Conservation (phyloP, 176 grass and related monocot species). For the maize (Zea mays) region Zm-B73-REFERENCE-NAM-5.0 NC_050105.1:66716001-66716500, state of each 20-base stretch:
- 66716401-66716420: conserved; percentile 6
- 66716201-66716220: background rate
- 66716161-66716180: background rate
- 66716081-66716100: no score
- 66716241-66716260: conserved; percentile 3
- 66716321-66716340: background rate
- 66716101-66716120: no score
- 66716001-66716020: no score
- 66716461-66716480: conserved; percentile 23
- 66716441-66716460: background rate
- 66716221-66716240: background rate
- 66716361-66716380: background rate
- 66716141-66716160: background rate
- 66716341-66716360: conserved; percentile 8
- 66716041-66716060: no score
- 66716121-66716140: background rate
- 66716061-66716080: no score
- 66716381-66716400: conserved; percentile 18
- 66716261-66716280: conserved; percentile 18
- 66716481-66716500: conserved; percentile 1
- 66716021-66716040: no score
- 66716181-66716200: background rate
- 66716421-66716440: background rate
- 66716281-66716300: background rate
- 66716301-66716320: background rate